Base-by-base conservation (phyloP, 306 rosid species). In the Cercis canadensis region DNA sequence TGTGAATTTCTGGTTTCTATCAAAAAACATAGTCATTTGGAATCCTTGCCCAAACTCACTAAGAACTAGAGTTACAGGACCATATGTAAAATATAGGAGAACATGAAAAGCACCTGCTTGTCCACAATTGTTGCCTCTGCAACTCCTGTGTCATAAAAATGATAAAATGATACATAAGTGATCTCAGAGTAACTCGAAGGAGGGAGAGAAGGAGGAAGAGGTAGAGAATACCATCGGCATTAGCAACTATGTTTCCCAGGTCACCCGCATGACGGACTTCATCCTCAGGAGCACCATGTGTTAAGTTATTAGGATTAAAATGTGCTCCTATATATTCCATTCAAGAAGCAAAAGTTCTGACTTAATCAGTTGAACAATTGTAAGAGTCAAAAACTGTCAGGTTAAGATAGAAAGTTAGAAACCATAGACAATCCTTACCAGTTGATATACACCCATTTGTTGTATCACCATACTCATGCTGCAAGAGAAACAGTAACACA, bases 221-320 rank as follows among this genome's bases (percentile, higher is more conserved):
- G 10, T 0, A 37, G 43, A 37, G 43, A 37, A 37, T 82, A 89
- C 97, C 93, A 50, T 85, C 79, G 0, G 91, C 89, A 77, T 85
- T 82, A 64, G 96, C 97, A 82, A 83, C 52, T 82, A 92, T 89
- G 97, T 92, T 92, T 92, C 97, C 97, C 96, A 89, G 97, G 92
- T 92, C 97, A 79, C 97, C 98, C 97, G 98, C 98, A 90, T 93
- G 98, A 62, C 98, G 97, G 71, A 84, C 12, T 80, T 88, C 89
- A 76, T 90, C 96, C 64, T 77, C 92, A 73, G 97, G 98, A 87
- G 97, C 97, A 67, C 98, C 98, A 24, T 93, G 98, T 58, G 97
- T 90, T 72, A 75, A 0, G 0, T 66, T 65, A 9, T 85, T 71
- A 14, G 98, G 98, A 77, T 92, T 92, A 78, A 93, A 90, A 85